Percentiles rank a stretch among this genome's conserved stretches.
Conservation (phyloP, 2,329 filamentous ascomycete genomes). For the Emmonsiellopsis sp. region DNA sequence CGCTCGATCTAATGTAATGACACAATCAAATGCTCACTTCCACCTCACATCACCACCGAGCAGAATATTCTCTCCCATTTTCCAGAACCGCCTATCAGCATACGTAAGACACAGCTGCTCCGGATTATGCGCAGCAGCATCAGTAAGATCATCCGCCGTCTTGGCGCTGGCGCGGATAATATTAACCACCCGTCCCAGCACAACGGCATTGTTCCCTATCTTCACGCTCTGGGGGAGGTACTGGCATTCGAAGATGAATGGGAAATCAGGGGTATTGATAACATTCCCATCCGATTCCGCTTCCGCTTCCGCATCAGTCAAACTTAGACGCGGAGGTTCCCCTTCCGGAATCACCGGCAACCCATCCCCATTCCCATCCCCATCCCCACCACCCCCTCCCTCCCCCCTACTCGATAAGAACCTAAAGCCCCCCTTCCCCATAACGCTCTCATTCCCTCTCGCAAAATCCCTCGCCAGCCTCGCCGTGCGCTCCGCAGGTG, state of each 20-base stretch:
- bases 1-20: too few species aligned
- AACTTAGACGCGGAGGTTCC: slow-evolving; percentile 11
- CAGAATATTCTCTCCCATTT: slow-evolving; percentile 28
- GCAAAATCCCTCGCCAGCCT: slow-evolving; percentile 32
- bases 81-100: slow-evolving; percentile 35
- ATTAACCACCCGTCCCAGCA: slow-evolving; percentile 29
- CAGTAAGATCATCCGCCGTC: not conserved
- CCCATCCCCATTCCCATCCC: too few species aligned
- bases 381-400: not conserved
- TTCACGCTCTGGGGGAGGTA: slow-evolving; percentile 28
- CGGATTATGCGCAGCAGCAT: slow-evolving; percentile 1
- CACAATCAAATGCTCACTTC: not conserved
- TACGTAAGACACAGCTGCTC: slow-evolving; percentile 31
- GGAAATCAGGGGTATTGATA: slow-evolving; percentile 16
- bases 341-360: slow-evolving; percentile 6
- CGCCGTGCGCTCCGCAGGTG: slow-evolving; percentile 23
- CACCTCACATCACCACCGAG: not conserved
- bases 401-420: slow-evolving; percentile 6
- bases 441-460: slow-evolving; percentile 29
- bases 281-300: slow-evolving; percentile 6
- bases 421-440: slow-evolving; percentile 9
- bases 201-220: slow-evolving; percentile 33
- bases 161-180: slow-evolving; percentile 17
- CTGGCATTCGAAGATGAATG: slow-evolving; percentile 32
- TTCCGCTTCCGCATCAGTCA: slow-evolving; percentile 8